These are phyloP conservation scores for Leccinellum rugosiceps DNA, from an alignment of 768 basidiomycete species.

Conservation along the genomic window DNA sequence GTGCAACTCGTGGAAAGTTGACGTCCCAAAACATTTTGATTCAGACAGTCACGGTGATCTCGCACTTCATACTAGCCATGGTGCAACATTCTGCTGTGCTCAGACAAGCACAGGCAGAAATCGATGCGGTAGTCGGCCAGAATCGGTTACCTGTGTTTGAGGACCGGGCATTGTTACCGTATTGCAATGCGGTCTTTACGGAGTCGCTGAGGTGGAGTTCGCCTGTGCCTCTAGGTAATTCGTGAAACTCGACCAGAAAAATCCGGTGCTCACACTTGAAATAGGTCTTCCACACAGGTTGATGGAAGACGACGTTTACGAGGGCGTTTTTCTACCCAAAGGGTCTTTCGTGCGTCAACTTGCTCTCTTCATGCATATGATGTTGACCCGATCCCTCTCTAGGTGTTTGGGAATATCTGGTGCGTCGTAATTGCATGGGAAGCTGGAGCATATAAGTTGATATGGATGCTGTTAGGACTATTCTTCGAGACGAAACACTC, in stretches of 20 bases:
- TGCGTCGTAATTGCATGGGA: conserved; percentile 9
- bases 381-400: conserved; percentile 5
- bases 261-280: neutral
- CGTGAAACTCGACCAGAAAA: neutral
- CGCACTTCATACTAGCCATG: conserved; percentile 68
- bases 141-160: conserved; percentile 56
- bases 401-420: conserved; percentile 66
- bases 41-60: conserved; percentile 47
- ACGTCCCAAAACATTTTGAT: conserved; percentile 16
- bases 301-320: conserved; percentile 64
- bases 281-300: conserved; percentile 62
- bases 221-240: conserved; percentile 56
- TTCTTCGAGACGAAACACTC: conserved; percentile 46
- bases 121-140: conserved; percentile 47
- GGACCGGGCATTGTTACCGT: conserved; percentile 57
- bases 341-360: conserved; percentile 48
- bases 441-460: neutral
- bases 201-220: conserved; percentile 57
- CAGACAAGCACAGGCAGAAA: conserved; percentile 58
- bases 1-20: neutral
- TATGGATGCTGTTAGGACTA: conserved; percentile 32
- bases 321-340: conserved; percentile 56
- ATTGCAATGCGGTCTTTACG: conserved; percentile 52
- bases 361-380: neutral
- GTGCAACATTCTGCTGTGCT: conserved; percentile 55